Percentiles rank a stretch among this genome's conserved stretches.
Evolutionary conservation across 2,329 filamentous ascomycete species (phyloP).

Genomic region (Fusarium irregulare): DNA sequence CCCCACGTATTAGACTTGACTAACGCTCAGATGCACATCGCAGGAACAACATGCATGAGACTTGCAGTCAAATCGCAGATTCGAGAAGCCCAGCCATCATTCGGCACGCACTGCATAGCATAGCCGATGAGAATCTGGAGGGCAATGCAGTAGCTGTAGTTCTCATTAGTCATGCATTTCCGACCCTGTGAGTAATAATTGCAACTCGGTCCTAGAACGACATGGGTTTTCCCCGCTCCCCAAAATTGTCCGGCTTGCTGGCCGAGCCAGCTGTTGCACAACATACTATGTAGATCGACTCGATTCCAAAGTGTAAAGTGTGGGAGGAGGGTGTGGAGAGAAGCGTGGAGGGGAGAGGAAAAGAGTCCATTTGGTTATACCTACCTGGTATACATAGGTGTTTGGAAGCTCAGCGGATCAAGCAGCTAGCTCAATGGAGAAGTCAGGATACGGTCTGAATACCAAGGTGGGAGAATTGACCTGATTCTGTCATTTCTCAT

Average conservation of each 20-base stretch:
- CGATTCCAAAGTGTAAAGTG: conserved; percentile 1
- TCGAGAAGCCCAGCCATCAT: not conserved
- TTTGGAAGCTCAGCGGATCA: conserved; percentile 25
- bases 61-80: conserved; percentile 18
- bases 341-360: not conserved
- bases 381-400: not conserved
- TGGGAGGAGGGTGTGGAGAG: conserved; percentile 34
- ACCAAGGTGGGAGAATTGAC: not conserved
- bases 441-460: not conserved
- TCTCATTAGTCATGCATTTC: conserved; percentile 39
- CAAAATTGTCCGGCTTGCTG: conserved; percentile 7
- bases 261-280: conserved; percentile 9
- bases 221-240: conserved; percentile 13
- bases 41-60: conserved; percentile 30
- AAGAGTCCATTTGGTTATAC: conserved; percentile 16
- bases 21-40: conserved; percentile 32
- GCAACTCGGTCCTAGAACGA: conserved; percentile 16
- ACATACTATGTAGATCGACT: not conserved
- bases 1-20: conserved; percentile 21
- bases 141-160: conserved; percentile 1
- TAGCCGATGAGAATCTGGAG: conserved; percentile 1
- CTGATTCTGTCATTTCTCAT: conserved; percentile 4
- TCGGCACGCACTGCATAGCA: not conserved
- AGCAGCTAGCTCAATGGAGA: conserved; percentile 17
- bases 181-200: conserved; percentile 34